Percentiles rank a stretch among this genome's conserved stretches.
Conservation (phyloP, 371 early-diverging fungal genomes). For the Mucor saturninus region DNA sequence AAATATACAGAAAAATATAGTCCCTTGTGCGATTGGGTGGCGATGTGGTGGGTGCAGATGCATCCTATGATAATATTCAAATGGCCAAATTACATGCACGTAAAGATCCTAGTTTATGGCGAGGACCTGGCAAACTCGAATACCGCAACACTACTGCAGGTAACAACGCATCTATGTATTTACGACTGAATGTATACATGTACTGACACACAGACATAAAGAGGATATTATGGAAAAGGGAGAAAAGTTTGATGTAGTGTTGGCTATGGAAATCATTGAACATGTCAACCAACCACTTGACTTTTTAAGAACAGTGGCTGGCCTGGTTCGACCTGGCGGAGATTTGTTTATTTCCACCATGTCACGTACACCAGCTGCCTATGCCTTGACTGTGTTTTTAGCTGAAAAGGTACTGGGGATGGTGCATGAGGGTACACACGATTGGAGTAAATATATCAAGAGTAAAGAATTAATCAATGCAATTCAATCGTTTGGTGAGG, state of each 20-base stretch:
- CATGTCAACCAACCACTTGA: slow-evolving; percentile 81
- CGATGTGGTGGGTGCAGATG: slow-evolving; percentile 84
- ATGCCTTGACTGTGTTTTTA: slow-evolving; percentile 78
- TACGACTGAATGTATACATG: too few species aligned
- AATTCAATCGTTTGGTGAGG: slow-evolving; percentile 39
- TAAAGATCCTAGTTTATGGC: slow-evolving; percentile 64
- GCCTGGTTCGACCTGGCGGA: slow-evolving; percentile 73
- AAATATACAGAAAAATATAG: slow-evolving; percentile 33
- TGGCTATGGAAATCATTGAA: slow-evolving; percentile 92
- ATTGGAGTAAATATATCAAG: slow-evolving; percentile 82
- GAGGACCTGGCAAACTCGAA: slow-evolving; percentile 60
- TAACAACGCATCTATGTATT: background rate
- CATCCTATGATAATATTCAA: slow-evolving; percentile 78
- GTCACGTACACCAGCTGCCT: slow-evolving; percentile 80
- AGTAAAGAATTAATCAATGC: slow-evolving; percentile 31
- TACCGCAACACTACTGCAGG: slow-evolving; percentile 72
- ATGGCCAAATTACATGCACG: slow-evolving; percentile 79
- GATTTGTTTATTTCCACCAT: slow-evolving; percentile 89
- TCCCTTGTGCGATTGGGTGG: slow-evolving; percentile 85
- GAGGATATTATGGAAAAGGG: slow-evolving; percentile 64
- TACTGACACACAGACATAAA: background rate
- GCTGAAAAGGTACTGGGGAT: slow-evolving; percentile 84
- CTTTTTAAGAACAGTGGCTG: slow-evolving; percentile 72
- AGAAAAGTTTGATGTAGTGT: slow-evolving; percentile 81
- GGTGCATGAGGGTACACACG: slow-evolving; percentile 90